These are phyloP conservation scores for Colletotrichum spaethianum DNA, from an alignment of 2,329 filamentous ascomycete species.

Conservation along the genomic window DNA sequence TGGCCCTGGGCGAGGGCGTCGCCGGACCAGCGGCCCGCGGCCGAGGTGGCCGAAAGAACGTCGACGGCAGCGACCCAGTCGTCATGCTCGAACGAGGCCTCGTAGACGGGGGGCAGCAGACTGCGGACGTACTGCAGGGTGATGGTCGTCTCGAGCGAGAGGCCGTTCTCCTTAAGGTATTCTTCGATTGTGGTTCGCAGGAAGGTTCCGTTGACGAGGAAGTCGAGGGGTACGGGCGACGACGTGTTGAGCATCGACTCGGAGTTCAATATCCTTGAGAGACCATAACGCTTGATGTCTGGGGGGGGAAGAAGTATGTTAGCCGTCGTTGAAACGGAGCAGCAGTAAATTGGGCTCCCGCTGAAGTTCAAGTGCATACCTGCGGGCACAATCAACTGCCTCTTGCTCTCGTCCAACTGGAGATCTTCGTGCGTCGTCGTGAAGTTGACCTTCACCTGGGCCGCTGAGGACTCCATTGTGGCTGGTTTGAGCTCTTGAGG, in stretches of 20 bases:
- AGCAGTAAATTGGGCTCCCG: constrained; percentile 10
- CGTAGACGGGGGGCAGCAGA: constrained; percentile 88
- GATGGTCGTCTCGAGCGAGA: constrained; percentile 89
- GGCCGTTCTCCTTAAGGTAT: constrained; percentile 87
- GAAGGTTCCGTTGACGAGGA: constrained; percentile 94
- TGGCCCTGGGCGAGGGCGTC: constrained; percentile 67
- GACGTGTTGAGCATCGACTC: constrained; percentile 78
- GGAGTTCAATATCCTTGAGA: constrained; percentile 80
- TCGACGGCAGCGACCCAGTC: constrained; percentile 96
- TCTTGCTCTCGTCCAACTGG: constrained; percentile 73
- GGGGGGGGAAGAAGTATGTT: background rate
- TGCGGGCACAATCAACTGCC: constrained; percentile 74
- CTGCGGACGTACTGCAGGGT: constrained; percentile 95
- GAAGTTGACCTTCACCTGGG: constrained; percentile 78
- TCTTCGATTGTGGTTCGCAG: constrained; percentile 91
- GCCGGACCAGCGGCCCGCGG: constrained; percentile 70
- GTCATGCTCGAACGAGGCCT: constrained; percentile 95
- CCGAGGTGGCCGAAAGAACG: constrained; percentile 78
- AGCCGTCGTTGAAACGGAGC: constrained; percentile 1
- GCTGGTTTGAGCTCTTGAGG: constrained; percentile 14
- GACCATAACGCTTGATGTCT: constrained; percentile 79
- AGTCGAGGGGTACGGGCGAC: constrained; percentile 86
- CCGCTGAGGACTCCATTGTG: constrained; percentile 57
- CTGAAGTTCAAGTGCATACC: constrained; percentile 54
- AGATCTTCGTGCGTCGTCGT: constrained; percentile 74